Percentiles rank a stretch among this genome's conserved stretches.
Conservation (phyloP, 2,329 filamentous ascomycete genomes). For the Cladosporium sp. region DNA sequence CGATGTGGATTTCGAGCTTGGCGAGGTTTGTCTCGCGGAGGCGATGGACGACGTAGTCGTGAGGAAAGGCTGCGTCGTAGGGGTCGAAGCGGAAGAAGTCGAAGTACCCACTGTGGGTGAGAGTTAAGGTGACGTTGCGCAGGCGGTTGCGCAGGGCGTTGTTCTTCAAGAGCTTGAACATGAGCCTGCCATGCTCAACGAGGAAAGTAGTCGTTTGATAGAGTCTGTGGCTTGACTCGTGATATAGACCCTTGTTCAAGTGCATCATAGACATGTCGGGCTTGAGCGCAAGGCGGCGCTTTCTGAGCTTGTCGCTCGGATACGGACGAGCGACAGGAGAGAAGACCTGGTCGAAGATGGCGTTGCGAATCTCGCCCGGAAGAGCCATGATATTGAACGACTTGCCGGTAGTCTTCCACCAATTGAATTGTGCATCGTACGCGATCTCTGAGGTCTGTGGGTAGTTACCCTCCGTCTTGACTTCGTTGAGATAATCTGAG, state of each 20-base stretch:
- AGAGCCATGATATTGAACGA: slow-evolving; percentile 11
- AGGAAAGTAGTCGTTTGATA: slow-evolving; percentile 16
- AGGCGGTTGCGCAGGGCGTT: slow-evolving; percentile 10
- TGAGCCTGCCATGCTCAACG: slow-evolving; percentile 13
- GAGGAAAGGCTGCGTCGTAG: background rate
- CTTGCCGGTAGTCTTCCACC: slow-evolving; percentile 13
- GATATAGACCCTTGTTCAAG: slow-evolving; percentile 16
- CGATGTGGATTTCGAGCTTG: slow-evolving; percentile 16
- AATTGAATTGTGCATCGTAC: background rate
- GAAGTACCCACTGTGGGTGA: slow-evolving; percentile 19
- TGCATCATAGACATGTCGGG: slow-evolving; percentile 13
- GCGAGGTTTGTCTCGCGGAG: slow-evolving; percentile 14
- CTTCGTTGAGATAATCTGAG: background rate
- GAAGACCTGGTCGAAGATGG: slow-evolving; percentile 8
- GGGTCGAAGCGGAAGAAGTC: slow-evolving; percentile 20
- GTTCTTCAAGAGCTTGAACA: slow-evolving; percentile 15
- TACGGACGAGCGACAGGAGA: background rate
- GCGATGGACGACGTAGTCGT: background rate
- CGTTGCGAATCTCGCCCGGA: slow-evolving; percentile 13
- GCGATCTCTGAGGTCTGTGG: background rate
- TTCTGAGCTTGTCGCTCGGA: background rate
- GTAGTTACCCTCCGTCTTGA: background rate
- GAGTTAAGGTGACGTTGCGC: slow-evolving; percentile 18
- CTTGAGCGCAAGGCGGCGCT: background rate
- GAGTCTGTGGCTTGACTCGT: slow-evolving; percentile 19